Evolutionary conservation across 495 filamentous ascomycete genomes (phyloP).

Genomic region (Xylaria castorea): DNA sequence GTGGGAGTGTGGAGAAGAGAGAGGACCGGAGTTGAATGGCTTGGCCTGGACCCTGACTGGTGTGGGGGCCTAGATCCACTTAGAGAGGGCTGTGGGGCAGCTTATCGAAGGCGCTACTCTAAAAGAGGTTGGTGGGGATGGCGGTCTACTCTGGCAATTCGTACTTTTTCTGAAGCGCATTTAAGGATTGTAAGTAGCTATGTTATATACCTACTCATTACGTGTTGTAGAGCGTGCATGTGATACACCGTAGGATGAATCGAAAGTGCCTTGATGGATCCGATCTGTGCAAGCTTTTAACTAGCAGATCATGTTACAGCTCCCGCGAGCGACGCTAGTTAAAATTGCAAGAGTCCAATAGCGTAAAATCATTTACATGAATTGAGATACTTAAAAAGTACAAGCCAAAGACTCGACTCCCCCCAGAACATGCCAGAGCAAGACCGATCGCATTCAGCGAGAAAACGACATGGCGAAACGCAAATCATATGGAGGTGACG

Average conservation of each 20-base stretch:
- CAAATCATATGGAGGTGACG: constrained; percentile 42
- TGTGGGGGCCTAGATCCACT: not conserved
- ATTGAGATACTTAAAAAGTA: not conserved
- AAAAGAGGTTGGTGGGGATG: constrained; percentile 11
- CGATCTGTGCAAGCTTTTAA: not conserved
- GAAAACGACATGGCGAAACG: constrained; percentile 49
- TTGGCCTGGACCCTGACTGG: not conserved
- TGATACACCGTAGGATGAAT: not conserved
- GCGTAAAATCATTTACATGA: not conserved
- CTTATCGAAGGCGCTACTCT: constrained; percentile 29
- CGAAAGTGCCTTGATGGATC: not conserved
- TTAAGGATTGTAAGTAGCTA: not conserved
- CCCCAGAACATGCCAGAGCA: constrained; percentile 33
- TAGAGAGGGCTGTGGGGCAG: not conserved
- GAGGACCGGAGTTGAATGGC: not conserved
- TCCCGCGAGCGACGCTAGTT: not conserved
- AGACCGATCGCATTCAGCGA: constrained; percentile 24
- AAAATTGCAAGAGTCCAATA: not conserved
- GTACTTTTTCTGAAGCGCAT: constrained; percentile 33
- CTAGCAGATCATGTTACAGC: not conserved
- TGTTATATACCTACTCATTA: not conserved
- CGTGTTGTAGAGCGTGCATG: not conserved
- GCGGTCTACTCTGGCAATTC: constrained; percentile 42
- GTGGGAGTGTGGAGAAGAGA: not conserved
- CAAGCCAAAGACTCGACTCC: not conserved